Conservation (phyloP, 495 filamentous ascomycete species). For the Gamarada debralockiae region DNA sequence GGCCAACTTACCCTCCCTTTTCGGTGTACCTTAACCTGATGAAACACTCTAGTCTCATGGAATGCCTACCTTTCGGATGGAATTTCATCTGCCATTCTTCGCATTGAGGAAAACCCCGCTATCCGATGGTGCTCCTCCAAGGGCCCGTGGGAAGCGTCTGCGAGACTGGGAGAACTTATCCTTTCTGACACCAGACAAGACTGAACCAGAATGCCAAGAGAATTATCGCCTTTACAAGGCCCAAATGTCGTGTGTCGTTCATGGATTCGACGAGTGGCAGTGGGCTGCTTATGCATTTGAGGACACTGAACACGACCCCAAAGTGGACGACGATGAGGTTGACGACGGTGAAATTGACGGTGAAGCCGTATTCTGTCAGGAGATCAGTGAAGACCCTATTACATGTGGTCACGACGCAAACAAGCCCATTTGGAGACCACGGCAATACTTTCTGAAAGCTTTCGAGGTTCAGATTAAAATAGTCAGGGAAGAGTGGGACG, state of each 20-base stretch:
- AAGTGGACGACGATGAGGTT: conserved; percentile 1
- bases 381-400: conserved; percentile 4
- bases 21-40: background rate
- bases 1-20: background rate
- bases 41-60: background rate
- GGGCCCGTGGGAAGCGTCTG: background rate
- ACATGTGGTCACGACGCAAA: background rate
- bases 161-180: background rate
- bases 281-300: conserved; percentile 2
- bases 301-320: background rate
- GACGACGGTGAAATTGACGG: background rate
- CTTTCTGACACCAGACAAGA: background rate
- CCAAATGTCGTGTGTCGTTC: background rate
- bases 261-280: conserved; percentile 5
- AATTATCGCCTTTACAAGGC: background rate
- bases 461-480: background rate
- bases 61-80: conserved; percentile 1
- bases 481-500: background rate
- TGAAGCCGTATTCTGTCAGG: no score
- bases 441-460: conserved; percentile 1
- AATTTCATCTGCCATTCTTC: conserved; percentile 7
- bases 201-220: background rate
- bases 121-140: background rate
- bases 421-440: conserved; percentile 10
- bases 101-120: background rate